Evolutionary conservation across 23 red algal genomes (phyloP).

Genomic region (Agarophyton chilense): DNA sequence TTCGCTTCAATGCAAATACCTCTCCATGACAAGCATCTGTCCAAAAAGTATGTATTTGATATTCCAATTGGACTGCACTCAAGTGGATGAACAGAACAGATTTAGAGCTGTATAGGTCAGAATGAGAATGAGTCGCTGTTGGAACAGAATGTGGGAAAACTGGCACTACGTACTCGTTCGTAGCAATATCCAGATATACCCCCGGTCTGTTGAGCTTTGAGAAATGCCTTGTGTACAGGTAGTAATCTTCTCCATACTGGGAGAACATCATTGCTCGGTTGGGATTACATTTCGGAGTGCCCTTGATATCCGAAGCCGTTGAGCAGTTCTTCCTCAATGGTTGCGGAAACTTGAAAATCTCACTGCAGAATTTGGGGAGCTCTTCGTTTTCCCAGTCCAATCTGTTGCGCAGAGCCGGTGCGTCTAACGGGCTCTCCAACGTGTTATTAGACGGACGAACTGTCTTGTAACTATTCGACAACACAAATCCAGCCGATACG

Average conservation of each 20-base stretch:
- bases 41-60: slow-evolving; percentile 71
- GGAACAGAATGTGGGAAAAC: neutral
- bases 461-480: neutral
- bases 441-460: neutral
- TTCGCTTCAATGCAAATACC: slow-evolving; percentile 74
- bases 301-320: slow-evolving; percentile 25
- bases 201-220: slow-evolving; percentile 50
- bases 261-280: slow-evolving; percentile 44
- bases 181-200: slow-evolving; percentile 67
- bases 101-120: neutral
- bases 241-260: slow-evolving; percentile 70
- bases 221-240: slow-evolving; percentile 71
- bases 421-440: neutral
- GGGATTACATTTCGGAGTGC: slow-evolving; percentile 31
- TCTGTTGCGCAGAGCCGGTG: slow-evolving; percentile 3
- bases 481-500: neutral
- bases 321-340: slow-evolving; percentile 38
- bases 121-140: neutral
- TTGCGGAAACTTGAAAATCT: slow-evolving; percentile 34
- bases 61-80: slow-evolving; percentile 42
- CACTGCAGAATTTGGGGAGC: slow-evolving; percentile 20
- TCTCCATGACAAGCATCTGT: slow-evolving; percentile 62
- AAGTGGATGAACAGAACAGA: neutral
- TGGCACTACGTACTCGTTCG: slow-evolving; percentile 43
- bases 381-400: slow-evolving; percentile 1